Evolutionary conservation across 306 rosid species (phyloP).

Genomic region (Cucurbita maxima): DNA sequence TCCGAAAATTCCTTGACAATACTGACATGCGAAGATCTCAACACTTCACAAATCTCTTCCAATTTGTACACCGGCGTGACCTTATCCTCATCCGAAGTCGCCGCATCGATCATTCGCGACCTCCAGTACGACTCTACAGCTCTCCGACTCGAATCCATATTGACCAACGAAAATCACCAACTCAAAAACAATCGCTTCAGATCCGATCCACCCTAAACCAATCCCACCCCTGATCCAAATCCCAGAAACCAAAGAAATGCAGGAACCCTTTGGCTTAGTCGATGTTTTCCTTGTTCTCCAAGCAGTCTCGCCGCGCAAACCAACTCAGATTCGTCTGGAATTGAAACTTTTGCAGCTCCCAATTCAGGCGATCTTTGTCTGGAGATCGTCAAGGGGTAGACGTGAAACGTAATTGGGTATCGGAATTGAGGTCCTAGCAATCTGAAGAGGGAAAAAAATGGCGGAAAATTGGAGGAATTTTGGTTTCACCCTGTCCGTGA

Average conservation of each 20-base stretch:
- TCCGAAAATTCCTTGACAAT: slow-evolving; percentile 86
- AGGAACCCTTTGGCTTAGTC: background rate
- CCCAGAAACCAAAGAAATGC: background rate
- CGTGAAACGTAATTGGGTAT: background rate
- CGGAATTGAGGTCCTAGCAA: background rate
- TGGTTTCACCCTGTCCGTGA: background rate
- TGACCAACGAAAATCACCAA: slow-evolving; percentile 7
- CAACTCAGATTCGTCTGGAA: background rate
- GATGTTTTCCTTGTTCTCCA: background rate
- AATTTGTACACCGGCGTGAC: slow-evolving; percentile 82
- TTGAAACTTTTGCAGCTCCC: background rate
- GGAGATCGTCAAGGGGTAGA: background rate
- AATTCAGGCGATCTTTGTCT: background rate
- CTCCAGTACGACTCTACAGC: slow-evolving; percentile 98
- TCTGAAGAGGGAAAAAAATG: background rate
- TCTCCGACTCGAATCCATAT: slow-evolving; percentile 94
- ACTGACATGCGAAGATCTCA: slow-evolving; percentile 76
- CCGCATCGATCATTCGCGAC: slow-evolving; percentile 72
- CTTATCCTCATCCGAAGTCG: slow-evolving; percentile 86
- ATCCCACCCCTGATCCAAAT: slow-evolving; percentile 4
- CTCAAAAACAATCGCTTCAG: slow-evolving; percentile 8
- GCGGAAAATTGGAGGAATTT: background rate
- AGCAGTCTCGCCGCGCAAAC: background rate
- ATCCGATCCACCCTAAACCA: slow-evolving; percentile 5
- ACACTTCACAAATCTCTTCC: slow-evolving; percentile 75